Percentiles rank a stretch among this genome's conserved stretches.
phyloP scores from a whole-genome alignment of 371 early-diverging fungal genomes.

The Batkoa obscura region DNA sequence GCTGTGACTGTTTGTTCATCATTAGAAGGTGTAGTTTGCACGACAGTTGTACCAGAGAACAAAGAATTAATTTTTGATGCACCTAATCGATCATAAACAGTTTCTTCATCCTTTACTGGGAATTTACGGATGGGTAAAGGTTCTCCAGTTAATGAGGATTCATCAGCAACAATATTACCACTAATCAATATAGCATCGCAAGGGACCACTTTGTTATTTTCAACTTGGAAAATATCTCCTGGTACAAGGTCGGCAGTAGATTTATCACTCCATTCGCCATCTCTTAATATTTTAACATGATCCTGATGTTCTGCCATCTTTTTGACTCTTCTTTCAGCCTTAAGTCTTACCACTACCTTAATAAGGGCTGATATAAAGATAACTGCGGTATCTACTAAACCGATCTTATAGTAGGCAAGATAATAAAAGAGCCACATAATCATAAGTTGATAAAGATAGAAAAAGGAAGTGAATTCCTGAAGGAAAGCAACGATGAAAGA shows the following conservation, averaged over 20 bases:
- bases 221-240: constrained; percentile 40
- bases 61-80: constrained; percentile 21
- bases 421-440: constrained; percentile 54
- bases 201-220: constrained; percentile 26
- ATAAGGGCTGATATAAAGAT: constrained; percentile 44
- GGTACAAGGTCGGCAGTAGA: constrained; percentile 38
- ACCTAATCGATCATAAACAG: constrained; percentile 7
- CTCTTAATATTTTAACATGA: constrained; percentile 22
- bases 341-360: constrained; percentile 38
- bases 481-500: constrained; percentile 24
- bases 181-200: constrained; percentile 44
- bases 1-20: constrained; percentile 13
- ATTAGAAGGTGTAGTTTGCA: constrained; percentile 10
- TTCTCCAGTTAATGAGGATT: constrained; percentile 72
- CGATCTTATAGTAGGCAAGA: constrained; percentile 55
- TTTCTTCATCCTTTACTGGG: constrained; percentile 22
- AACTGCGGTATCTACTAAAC: constrained; percentile 49
- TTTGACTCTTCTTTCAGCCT: constrained; percentile 44
- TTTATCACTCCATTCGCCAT: constrained; percentile 24
- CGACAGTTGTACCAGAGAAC: constrained; percentile 24
- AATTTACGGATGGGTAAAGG: constrained; percentile 42
- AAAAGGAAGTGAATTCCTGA: constrained; percentile 20
- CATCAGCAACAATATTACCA: constrained; percentile 39
- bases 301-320: constrained; percentile 36
- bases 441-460: constrained; percentile 55